Evolutionary conservation across 2,329 filamentous ascomycete species (phyloP).

Genomic region (Claviceps humidiphila): DNA sequence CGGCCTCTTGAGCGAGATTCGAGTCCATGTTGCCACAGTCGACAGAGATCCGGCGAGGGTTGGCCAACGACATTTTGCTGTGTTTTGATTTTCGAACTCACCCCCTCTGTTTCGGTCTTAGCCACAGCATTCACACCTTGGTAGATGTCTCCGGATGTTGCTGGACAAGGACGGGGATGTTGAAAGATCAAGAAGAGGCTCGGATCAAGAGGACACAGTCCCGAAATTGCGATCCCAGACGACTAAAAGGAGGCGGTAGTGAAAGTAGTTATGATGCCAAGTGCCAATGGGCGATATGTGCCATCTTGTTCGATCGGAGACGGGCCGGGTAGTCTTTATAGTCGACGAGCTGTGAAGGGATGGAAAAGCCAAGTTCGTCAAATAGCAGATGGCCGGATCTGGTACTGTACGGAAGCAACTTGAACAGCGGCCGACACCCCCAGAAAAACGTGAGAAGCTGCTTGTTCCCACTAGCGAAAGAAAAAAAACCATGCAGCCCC

Average conservation of each 20-base stretch:
- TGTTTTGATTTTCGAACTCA: neutral
- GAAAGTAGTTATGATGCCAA: neutral
- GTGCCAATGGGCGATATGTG: neutral
- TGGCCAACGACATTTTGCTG: constrained; percentile 1
- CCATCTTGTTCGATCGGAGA: neutral
- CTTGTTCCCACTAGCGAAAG: neutral
- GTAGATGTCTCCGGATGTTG: too few relatives aligned
- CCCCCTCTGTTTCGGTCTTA: neutral
- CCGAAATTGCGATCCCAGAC: too few relatives aligned
- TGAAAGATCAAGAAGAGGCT: too few relatives aligned
- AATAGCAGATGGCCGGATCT: neutral
- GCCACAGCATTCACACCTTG: neutral
- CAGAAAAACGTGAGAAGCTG: neutral
- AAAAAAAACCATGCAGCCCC: neutral
- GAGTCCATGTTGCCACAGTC: constrained; percentile 6
- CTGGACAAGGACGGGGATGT: too few relatives aligned
- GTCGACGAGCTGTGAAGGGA: neutral
- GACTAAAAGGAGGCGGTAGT: neutral
- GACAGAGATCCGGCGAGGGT: constrained; percentile 4
- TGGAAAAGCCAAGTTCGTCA: neutral
- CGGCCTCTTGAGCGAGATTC: constrained; percentile 9
- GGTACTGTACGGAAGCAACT: neutral
- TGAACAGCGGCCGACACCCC: neutral
- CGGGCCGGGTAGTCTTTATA: constrained; percentile 3
- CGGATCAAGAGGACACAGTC: neutral